A percentile compares a stretch with the other conserved stretches of the same genome.
Conservation (phyloP, 2,329 filamentous ascomycete species). For the Leptographium radiaticola region DNA sequence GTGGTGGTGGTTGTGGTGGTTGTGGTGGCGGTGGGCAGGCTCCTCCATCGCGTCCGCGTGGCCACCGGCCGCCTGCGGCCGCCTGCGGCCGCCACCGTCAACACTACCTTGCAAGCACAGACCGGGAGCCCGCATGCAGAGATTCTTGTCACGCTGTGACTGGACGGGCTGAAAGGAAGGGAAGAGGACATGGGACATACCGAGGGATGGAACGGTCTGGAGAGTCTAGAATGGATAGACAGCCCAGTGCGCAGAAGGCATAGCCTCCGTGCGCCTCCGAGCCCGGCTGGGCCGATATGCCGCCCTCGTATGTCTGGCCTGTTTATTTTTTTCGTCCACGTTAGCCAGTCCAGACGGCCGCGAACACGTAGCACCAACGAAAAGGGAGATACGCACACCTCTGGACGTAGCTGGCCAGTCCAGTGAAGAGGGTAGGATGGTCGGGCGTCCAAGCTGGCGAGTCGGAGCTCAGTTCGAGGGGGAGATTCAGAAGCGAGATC, state of each 20-base stretch:
- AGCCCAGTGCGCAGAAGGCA: constrained; percentile 85
- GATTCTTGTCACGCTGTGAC: constrained; percentile 23
- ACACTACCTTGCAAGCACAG: constrained; percentile 5
- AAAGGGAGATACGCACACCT: constrained; percentile 49
- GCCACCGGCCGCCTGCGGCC: background rate
- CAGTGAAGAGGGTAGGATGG: constrained; percentile 51
- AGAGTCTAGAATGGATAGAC: constrained; percentile 71
- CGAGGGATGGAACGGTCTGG: constrained; percentile 62
- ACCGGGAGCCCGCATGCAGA: constrained; percentile 19
- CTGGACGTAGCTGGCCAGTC: constrained; percentile 67
- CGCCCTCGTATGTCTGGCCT: constrained; percentile 92
- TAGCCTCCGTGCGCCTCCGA: constrained; percentile 94
- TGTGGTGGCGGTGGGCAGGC: background rate
- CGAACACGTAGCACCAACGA: background rate
- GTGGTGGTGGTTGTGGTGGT: background rate
- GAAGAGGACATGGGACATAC: constrained; percentile 29
- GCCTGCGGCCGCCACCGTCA: background rate
- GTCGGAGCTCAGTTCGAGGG: constrained; percentile 62
- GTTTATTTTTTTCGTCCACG: background rate
- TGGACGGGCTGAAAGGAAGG: constrained; percentile 11
- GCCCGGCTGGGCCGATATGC: constrained; percentile 73
- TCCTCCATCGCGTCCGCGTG: background rate
- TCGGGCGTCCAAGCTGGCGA: constrained; percentile 54
- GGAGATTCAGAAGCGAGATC: constrained; percentile 68
- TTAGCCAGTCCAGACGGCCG: background rate